These are phyloP conservation scores for Olyra latifolia DNA, from an alignment of 176 grass and related monocot species.

Conservation along the genomic window DNA sequence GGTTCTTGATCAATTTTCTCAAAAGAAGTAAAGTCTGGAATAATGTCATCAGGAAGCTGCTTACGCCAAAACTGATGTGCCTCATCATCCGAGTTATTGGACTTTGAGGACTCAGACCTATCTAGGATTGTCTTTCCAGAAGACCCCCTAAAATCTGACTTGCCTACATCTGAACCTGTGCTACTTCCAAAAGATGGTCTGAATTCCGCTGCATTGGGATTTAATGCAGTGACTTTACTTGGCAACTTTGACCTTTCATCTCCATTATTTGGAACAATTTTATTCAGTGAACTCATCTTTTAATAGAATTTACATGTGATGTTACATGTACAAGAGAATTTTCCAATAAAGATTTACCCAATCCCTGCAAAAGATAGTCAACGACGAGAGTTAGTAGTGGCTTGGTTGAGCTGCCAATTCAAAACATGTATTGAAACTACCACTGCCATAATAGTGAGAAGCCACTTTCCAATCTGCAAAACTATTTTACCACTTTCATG, in stretches of 20 bases:
- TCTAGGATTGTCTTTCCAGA: slow-evolving; percentile 68
- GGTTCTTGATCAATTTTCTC: slow-evolving; percentile 66
- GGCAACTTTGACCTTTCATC: slow-evolving; percentile 49
- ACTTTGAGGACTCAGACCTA: slow-evolving; percentile 75
- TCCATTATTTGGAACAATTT: slow-evolving; percentile 46
- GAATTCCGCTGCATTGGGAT: slow-evolving; percentile 98
- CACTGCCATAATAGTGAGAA: not conserved
- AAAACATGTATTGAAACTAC: not conserved
- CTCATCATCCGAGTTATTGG: slow-evolving; percentile 93
- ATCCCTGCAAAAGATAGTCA: slow-evolving; percentile 61
- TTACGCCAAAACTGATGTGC: slow-evolving; percentile 78
- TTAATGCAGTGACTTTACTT: slow-evolving; percentile 71
- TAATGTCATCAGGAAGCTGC: slow-evolving; percentile 98
- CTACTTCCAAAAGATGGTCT: slow-evolving; percentile 50
- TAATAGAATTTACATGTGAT: slow-evolving; percentile 49
- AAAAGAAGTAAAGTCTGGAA: slow-evolving; percentile 74
- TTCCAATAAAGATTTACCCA: slow-evolving; percentile 53
- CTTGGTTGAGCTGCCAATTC: not conserved
- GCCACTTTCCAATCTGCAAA: not conserved
- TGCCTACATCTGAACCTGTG: slow-evolving; percentile 46
- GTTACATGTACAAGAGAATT: slow-evolving; percentile 45
- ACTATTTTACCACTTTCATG: not conserved
- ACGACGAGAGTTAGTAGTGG: not conserved
- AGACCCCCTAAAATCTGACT: slow-evolving; percentile 48
- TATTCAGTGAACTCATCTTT: slow-evolving; percentile 78